Evolutionary conservation across 2,329 filamentous ascomycete species (phyloP), one percentile per base, ranked within the genome.

Genomic region (Trichoderma hamatum): DNA sequence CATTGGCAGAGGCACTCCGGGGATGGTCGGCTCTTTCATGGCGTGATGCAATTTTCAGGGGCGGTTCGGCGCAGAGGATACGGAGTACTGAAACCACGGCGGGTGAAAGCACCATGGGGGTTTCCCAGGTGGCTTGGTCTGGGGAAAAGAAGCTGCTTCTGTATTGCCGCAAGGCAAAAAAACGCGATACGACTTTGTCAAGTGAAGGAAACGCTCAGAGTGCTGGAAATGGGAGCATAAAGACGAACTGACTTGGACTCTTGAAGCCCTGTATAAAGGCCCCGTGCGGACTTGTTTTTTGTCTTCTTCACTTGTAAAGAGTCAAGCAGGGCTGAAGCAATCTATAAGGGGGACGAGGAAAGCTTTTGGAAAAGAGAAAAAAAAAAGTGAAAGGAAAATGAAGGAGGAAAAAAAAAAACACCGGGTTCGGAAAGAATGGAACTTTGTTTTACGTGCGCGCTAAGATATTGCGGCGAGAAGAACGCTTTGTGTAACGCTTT

Each of bases 11-110:
- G 58, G 64, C 59, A 64, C 55, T 56, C 64, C 56, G 69, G 60
- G 55, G 51, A 68, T 56, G 69, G 69, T 60, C 54, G 64, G 64
- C 69, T 70, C 64, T 70, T 70, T 70, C 65, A 70, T 60, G 69
- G 69, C 69, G 69, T 68, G 69, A 68, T 70, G 69, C 69, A 68
- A 66, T 67, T 68, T 67, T 70, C 59, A 51, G 68, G 51, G 63
- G 68, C 51, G 69, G 69, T 70, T 70, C 60, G 69, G 69, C 69
- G 69, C 69, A 70, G 69, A 60, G 64, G 65, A 68, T 58, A 68
- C 65, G 69, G 69, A 70, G 69, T 70, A 70, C 58, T 68, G 69
- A 70, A 68, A 63, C 55, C 69, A 69, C 46, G 55, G 67, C 58
- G 60, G 68, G 62, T 69, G 62, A 67, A 49, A 62, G 62, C 68